Conservation (phyloP, 352 stramenopile species). For the Phytopythium montanum region DNA sequence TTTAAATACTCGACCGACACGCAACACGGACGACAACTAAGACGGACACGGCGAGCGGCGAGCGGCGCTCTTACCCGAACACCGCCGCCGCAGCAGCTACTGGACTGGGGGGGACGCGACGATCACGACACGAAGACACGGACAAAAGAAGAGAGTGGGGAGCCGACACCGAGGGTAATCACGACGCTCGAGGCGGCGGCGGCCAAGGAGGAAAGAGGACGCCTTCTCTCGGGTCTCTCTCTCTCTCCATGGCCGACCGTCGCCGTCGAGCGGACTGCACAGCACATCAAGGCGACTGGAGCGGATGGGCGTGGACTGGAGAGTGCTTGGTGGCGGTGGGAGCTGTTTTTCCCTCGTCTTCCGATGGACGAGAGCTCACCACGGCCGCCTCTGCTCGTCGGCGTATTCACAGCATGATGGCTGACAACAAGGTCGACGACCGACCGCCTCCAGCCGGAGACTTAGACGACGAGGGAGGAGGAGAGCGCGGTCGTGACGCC, state of each 20-base stretch:
- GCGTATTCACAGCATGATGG: background rate
- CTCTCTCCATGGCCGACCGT: too few species aligned
- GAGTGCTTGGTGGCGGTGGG: background rate
- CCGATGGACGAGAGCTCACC: slow-evolving; percentile 5
- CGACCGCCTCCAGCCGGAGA: background rate
- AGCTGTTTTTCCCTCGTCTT: slow-evolving; percentile 2
- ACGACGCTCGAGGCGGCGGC: background rate
- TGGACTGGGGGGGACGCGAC: slow-evolving; percentile 1
- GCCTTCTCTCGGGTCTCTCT: slow-evolving; percentile 1
- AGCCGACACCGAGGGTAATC: background rate
- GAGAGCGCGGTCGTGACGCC: slow-evolving; percentile 4
- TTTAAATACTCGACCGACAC: slow-evolving; percentile 10
- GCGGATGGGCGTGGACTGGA: background rate
- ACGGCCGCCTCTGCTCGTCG: background rate
- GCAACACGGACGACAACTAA: background rate
- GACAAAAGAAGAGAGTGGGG: slow-evolving; percentile 6
- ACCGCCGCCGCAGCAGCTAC: background rate
- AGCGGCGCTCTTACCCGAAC: background rate
- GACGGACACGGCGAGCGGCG: background rate
- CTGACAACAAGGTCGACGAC: background rate
- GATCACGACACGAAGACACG: slow-evolving; percentile 5
- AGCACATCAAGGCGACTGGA: background rate
- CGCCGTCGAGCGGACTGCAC: background rate
- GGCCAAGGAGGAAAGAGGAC: background rate
- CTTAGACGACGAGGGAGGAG: slow-evolving; percentile 3